Evolutionary conservation across 2,329 filamentous ascomycete genomes (phyloP), one percentile per base, ranked within the genome.

Genomic region (Rhinocladiella mackenziei): DNA sequence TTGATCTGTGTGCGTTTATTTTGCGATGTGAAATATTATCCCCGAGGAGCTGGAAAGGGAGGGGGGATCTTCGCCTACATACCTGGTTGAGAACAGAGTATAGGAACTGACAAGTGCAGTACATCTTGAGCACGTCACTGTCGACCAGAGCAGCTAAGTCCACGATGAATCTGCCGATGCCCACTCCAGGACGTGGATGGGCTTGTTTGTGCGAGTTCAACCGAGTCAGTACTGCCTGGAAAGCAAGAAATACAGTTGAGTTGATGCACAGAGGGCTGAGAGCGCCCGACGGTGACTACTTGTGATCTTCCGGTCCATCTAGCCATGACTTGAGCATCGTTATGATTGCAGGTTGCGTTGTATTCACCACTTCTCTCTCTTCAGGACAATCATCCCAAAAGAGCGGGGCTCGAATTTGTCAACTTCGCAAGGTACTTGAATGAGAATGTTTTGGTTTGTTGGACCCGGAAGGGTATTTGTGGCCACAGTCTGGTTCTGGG

Each of bases 251-350:
- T 26, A 11, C 4, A 1, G 22, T 3, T 17, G 17, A 18, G 20
- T 33, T 34, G 30, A 34, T 42, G 14, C 4, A 15, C 30, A 19
- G 30, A 20, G 17, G 39, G 34, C 22, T 29, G 35, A 14, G 35
- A 42, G 30, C 34, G 25, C 6, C 39, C 39, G 25, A 42, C 34
- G 19, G 39, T 1, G 39, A 42, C 22, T 34, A 42, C 19, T 42
- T 30, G 15, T 35, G 30, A 33, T 42, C 39, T 15, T 35, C 39
- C 9, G 39, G 39, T 9, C 34, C 39, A 29, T 42, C 39, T 14
- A 42, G 39, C 39, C 39, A 42, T 33, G 39, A 35, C 30, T 42
- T 42, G 29, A 42, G 30, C 19, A 42, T 23, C 39, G 26, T 42
- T 14, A 8, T 39, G 23, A 20, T 10, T 5, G 23, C 2, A 20